Conservation (phyloP, 1,139 yeast genomes). For the Suhomyces maxii region DNA sequence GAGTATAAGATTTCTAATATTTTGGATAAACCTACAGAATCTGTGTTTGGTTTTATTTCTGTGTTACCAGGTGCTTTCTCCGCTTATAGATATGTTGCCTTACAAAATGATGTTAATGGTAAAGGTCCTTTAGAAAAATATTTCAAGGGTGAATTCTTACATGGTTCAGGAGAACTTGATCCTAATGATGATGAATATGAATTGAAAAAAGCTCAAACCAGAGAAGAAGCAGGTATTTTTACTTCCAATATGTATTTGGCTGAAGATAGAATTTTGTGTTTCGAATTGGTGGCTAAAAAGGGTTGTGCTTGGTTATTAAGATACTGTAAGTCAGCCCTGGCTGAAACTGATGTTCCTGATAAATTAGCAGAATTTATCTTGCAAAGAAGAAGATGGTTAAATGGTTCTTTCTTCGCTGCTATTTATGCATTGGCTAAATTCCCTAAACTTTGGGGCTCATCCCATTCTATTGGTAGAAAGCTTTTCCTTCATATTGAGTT, state of each 20-base stretch:
- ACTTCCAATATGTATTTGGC: slow-evolving; percentile 54
- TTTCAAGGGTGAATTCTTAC: slow-evolving; percentile 51
- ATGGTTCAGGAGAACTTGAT: slow-evolving; percentile 46
- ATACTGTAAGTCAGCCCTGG: slow-evolving; percentile 47
- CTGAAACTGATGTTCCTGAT: slow-evolving; percentile 54
- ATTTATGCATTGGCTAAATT: slow-evolving; percentile 48
- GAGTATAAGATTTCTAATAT: slow-evolving; percentile 49
- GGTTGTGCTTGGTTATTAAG: slow-evolving; percentile 48
- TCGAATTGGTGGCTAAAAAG: slow-evolving; percentile 47
- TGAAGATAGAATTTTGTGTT: slow-evolving; percentile 52
- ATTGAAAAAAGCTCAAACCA: slow-evolving; percentile 38
- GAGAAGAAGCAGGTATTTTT: slow-evolving; percentile 51
- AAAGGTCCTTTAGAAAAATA: slow-evolving; percentile 50
- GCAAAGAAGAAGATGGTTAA: slow-evolving; percentile 53
- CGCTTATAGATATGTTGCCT: slow-evolving; percentile 44
- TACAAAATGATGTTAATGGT: slow-evolving; percentile 44
- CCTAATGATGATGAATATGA: slow-evolving; percentile 49
- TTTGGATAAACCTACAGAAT: slow-evolving; percentile 48
- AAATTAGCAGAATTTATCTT: slow-evolving; percentile 46
- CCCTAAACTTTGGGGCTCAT: slow-evolving; percentile 43
- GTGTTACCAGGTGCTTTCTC: slow-evolving; percentile 52
- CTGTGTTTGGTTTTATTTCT: slow-evolving; percentile 47
- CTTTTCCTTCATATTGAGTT: slow-evolving; percentile 45
- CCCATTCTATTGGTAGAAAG: slow-evolving; percentile 44
- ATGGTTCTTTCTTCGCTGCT: slow-evolving; percentile 53